Conservation (phyloP, 1,139 yeast species). For the Lodderomyces oxycetoniae region DNA sequence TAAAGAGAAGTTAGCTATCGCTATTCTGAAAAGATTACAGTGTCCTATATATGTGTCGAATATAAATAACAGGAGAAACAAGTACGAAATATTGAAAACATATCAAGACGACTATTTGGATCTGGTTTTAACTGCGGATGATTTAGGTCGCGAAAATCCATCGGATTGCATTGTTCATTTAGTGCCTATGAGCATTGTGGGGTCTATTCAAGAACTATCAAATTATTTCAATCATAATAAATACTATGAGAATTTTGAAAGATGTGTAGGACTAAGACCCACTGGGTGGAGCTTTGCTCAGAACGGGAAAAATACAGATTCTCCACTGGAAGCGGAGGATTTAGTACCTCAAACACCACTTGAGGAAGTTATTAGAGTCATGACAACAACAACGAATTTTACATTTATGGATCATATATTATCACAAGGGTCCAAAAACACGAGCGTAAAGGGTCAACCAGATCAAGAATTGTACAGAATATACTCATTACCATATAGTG, state of each 20-base stretch:
- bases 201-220: slow-evolving; percentile 33
- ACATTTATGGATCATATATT: slow-evolving; percentile 27
- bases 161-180: slow-evolving; percentile 60
- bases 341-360: slow-evolving; percentile 9
- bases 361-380: slow-evolving; percentile 15
- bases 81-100: slow-evolving; percentile 36
- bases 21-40: slow-evolving; percentile 53
- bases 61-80: slow-evolving; percentile 45
- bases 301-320: slow-evolving; percentile 7
- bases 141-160: slow-evolving; percentile 33
- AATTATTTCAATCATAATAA: slow-evolving; percentile 49
- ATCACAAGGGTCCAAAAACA: slow-evolving; percentile 24
- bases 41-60: slow-evolving; percentile 50
- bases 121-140: slow-evolving; percentile 27
- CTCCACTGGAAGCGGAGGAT: not conserved
- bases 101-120: slow-evolving; percentile 33
- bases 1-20: slow-evolving; percentile 76
- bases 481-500: slow-evolving; percentile 80
- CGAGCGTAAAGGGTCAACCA: slow-evolving; percentile 13
- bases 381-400: slow-evolving; percentile 22
- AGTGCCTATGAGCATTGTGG: slow-evolving; percentile 54
- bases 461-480: slow-evolving; percentile 37
- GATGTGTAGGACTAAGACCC: slow-evolving; percentile 65
- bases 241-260: slow-evolving; percentile 44
- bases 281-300: slow-evolving; percentile 77